Evolutionary conservation across 768 basidiomycete species (phyloP), one percentile per base, ranked within the genome.

Genomic region (Suillus paluster): DNA sequence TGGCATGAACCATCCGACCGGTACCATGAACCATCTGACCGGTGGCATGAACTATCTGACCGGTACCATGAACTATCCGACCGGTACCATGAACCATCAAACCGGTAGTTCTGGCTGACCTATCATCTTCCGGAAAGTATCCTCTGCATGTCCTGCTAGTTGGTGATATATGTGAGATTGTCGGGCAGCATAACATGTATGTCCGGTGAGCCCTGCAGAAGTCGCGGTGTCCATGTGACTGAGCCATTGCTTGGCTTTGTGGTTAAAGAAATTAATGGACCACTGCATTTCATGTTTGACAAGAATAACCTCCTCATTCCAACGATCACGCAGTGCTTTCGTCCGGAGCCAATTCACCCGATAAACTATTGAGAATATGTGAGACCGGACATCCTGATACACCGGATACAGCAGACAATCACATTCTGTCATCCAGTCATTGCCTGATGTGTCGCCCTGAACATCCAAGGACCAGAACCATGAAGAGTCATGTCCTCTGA

Each of bases 391-490:
- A 1, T 19, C 17, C 5, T 12, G 21, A 11, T 14, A 23, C n/a
- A 14, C 42, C 25, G 17, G 14, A 23, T 25, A 41, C 38, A 45
- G 19, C 3, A 10, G 39, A 60, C n/a, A n/a, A 48, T 30, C 45
- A 61, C 58, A 60, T 61, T 64, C 53, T 6, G 58, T 41, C 63
- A 64, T 64, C 54, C 59, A 64, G 41, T 64, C 53, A 55, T 53
- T 52, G 12, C 17, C 25, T 2, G 15, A 25, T 4, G n/a, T 44
- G 36, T 64, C 60, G 9, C 38, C 15, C 25, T 30, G 30, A 1
- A 60, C 45, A 54, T 61, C 63, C 53, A 64, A 33, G 19, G 52
- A 53, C 63, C 63, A 64, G 27, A 64, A 61, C 63, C 60, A 64
- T 5, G 63, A n/a, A 64, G 54, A 21, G 53, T 23, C 9, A 23